Percentiles rank a stretch among this genome's conserved stretches.
phyloP scores from a whole-genome alignment of 345 rosid genomes.

The Excoecaria agallocha region DNA sequence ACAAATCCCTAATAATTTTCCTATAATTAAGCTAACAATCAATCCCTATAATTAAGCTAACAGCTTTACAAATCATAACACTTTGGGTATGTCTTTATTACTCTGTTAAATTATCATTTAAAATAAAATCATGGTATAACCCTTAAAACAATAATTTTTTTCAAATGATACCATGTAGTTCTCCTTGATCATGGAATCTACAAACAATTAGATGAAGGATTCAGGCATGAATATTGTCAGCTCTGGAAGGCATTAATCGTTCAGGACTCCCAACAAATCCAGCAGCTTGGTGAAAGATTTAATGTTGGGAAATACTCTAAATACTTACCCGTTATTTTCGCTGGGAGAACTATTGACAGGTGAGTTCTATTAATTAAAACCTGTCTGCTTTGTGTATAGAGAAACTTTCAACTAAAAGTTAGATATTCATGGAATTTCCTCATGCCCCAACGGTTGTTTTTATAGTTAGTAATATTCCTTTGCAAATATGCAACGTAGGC shows the following conservation, averaged over 20 bases:
- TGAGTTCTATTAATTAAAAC: slow-evolving; percentile 13
- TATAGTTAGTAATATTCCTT: not conserved
- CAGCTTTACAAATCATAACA: no score
- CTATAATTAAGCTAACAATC: no score
- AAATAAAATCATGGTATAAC: not conserved
- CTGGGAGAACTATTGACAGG: slow-evolving; percentile 86
- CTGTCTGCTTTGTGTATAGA: not conserved
- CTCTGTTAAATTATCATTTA: slow-evolving; percentile 8
- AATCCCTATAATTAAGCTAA: no score
- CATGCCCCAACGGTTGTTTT: not conserved
- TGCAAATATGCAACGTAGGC: not conserved
- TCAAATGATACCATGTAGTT: slow-evolving; percentile 40
- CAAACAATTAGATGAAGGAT: slow-evolving; percentile 69
- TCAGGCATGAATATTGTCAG: slow-evolving; percentile 67
- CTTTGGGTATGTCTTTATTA: slow-evolving; percentile 52
- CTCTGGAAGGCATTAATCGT: slow-evolving; percentile 86
- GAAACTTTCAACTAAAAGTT: not conserved
- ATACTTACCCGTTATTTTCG: slow-evolving; percentile 79
- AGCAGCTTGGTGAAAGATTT: slow-evolving; percentile 56
- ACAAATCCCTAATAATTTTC: no score
- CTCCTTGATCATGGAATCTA: slow-evolving; percentile 84
- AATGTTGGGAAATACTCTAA: slow-evolving; percentile 68
- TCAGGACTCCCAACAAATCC: slow-evolving; percentile 64
- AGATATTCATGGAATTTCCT: not conserved
- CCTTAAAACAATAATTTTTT: slow-evolving; percentile 1